These are phyloP conservation scores for Claviceps sp. DNA, from an alignment of 2,329 filamentous ascomycete species.

Conservation along the genomic window DNA sequence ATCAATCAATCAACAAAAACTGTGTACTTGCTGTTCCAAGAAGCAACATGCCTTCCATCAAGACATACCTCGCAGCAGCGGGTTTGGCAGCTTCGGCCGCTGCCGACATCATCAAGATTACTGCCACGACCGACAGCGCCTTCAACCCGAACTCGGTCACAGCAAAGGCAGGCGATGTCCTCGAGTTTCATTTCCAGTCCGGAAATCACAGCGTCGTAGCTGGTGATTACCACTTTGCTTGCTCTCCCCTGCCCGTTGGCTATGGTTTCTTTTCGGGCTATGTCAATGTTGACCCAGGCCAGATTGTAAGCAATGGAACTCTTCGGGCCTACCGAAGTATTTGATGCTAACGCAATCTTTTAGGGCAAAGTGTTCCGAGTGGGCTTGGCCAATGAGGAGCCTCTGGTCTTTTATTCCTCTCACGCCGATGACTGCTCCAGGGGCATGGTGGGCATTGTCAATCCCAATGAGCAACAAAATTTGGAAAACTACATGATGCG, in stretches of 20 bases:
- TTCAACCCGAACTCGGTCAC: constrained; percentile 21
- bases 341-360: background rate
- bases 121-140: constrained; percentile 17
- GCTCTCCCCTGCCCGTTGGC: constrained; percentile 17
- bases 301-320: constrained; percentile 12
- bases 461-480: constrained; percentile 17
- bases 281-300: constrained; percentile 14
- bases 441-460: constrained; percentile 28
- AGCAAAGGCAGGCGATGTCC: constrained; percentile 20
- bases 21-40: background rate
- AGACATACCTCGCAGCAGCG: constrained; percentile 12
- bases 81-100: constrained; percentile 13
- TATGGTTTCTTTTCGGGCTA: constrained; percentile 26
- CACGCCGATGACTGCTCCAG: constrained; percentile 22
- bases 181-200: constrained; percentile 24
- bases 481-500: constrained; percentile 19
- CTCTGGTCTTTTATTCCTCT: constrained; percentile 26
- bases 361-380: constrained; percentile 24
- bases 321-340: background rate
- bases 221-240: constrained; percentile 22
- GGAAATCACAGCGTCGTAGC: constrained; percentile 25
- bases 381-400: constrained; percentile 18
- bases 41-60: constrained; percentile 17
- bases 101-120: constrained; percentile 22
- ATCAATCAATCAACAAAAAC: background rate